These are phyloP conservation scores for Marchantia paleacea DNA, from an alignment of 225 moss, liverwort and hornwort genomes.

Conservation along the genomic window DNA sequence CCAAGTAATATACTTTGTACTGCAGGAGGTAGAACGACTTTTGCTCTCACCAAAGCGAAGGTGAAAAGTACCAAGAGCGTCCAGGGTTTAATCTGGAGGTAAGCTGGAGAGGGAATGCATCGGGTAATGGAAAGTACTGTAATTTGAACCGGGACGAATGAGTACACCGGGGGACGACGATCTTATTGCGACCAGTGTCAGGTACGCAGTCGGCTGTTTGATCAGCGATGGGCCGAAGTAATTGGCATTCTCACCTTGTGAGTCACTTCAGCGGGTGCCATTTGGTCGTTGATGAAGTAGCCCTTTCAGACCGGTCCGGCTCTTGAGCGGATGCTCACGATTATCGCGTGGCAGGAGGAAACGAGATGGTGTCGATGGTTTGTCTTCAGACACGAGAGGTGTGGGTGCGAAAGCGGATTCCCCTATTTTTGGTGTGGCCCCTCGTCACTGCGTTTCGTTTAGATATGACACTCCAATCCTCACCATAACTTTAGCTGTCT, in stretches of 20 bases:
- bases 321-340: background rate
- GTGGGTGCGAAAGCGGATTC: background rate
- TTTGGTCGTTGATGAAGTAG: background rate
- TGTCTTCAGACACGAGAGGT: background rate
- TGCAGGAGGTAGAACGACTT: background rate
- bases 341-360: background rate
- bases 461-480: background rate
- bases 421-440: background rate
- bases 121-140: too few species aligned
- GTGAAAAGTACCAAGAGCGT: background rate
- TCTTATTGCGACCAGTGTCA: background rate
- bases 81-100: too few species aligned
- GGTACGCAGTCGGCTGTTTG: background rate
- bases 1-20: too few species aligned
- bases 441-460: background rate
- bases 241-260: background rate
- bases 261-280: background rate
- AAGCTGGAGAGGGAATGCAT: too few species aligned
- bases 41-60: background rate
- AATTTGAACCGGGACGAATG: too few species aligned
- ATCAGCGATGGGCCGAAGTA: background rate
- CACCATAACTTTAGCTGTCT: constrained; percentile 1
- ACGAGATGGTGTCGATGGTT: background rate
- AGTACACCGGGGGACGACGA: background rate
- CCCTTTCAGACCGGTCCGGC: background rate